Evolutionary conservation across 1,139 yeast genomes (phyloP).

Genomic region (Candida dubliniensis): DNA sequence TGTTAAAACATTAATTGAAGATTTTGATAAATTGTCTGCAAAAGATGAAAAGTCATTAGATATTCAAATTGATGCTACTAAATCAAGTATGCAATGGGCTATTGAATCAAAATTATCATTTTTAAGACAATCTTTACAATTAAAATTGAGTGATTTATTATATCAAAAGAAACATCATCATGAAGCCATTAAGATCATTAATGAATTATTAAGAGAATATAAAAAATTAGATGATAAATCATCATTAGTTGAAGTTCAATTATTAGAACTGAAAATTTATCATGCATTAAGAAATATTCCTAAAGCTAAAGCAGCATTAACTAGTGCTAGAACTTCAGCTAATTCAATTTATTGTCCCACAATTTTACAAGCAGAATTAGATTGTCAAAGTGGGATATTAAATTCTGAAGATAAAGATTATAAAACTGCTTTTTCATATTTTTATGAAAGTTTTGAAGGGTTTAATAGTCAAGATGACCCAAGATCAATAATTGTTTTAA

Average conservation of each 20-base stretch:
- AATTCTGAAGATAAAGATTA: constrained; percentile 98
- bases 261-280: constrained; percentile 85
- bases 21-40: constrained; percentile 55
- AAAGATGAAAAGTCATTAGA: constrained; percentile 58
- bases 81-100: constrained; percentile 88
- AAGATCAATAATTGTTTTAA: constrained; percentile 74
- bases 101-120: constrained; percentile 79
- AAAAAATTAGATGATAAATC: constrained; percentile 94
- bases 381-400: constrained; percentile 90
- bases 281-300: constrained; percentile 91
- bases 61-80: constrained; percentile 70
- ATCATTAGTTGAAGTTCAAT: constrained; percentile 91
- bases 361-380: constrained; percentile 90
- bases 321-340: constrained; percentile 95
- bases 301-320: constrained; percentile 89
- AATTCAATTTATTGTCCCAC: constrained; percentile 95
- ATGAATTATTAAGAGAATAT: constrained; percentile 74
- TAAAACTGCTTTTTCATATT: constrained; percentile 93
- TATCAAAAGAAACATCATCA: constrained; percentile 65
- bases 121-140: constrained; percentile 82
- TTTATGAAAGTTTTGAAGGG: constrained; percentile 92
- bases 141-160: constrained; percentile 76
- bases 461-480: constrained; percentile 63
- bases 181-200: constrained; percentile 72
- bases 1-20: constrained; percentile 72